Base-by-base conservation (phyloP, 2,329 filamentous ascomycete species). In the Fusarium pseudoanthophilum region DNA sequence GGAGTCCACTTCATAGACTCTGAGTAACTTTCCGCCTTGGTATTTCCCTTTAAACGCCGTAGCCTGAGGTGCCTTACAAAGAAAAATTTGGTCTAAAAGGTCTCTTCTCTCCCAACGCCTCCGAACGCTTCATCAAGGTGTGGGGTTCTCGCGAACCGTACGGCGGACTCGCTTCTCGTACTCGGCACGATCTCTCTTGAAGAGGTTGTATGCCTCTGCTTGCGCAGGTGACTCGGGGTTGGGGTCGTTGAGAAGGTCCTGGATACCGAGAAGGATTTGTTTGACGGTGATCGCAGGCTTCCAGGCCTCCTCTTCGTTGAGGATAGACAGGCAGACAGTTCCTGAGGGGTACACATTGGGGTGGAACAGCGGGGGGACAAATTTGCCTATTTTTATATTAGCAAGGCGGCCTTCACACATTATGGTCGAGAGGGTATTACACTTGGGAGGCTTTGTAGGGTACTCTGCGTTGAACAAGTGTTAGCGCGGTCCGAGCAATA, bases 271-370 rank as follows among this genome's bases (percentile, higher is more conserved):
- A 11, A 98, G 89, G 73, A 99, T 98, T 84, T 98, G 95, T 85
- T 98, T 98, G 82, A 99, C 94, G 1, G 96, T 99, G 79, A 99
- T 99, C 11, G 96, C 95, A 2, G 96, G 97, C 83, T 97, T 97
- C 96, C 97, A 99, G 11, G 93, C 95, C 82, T 99, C 96, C 78
- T 99, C 96, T 82, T 99, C 97, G 84, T 98, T 99, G 75, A 99
- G 85, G 75, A 99, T 99, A 34, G 94, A 97, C 28, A 99, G 89
- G 81, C 96, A 99, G 71, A 99, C 96, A 53, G 96, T 99, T 75
- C 96, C 97, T 2, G 95, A 98, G 0, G 96, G 96, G 82, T 99
- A 99, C 76, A 99, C 96, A 82, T 99, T 99, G 1, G 96, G 96
- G 80, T 99, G 96, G 86, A 99, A 99, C 45, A 99, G 90, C 28